Evolutionary conservation across 1,284 basidiomycete species (phyloP).

Genomic region (Malassezia nana): DNA sequence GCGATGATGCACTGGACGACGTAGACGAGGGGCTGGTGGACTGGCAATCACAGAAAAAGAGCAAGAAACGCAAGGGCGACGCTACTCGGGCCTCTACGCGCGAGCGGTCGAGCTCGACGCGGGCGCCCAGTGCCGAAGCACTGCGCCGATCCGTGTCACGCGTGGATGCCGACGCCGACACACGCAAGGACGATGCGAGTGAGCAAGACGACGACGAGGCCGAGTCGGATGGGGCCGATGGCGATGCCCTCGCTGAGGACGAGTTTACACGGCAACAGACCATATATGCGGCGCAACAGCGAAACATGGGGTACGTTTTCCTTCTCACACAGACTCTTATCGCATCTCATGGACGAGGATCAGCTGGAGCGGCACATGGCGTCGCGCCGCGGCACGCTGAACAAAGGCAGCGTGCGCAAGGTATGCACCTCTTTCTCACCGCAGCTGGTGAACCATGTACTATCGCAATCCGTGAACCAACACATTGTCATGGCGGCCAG

Average conservation of each 20-base stretch:
- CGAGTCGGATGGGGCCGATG: conserved; percentile 37
- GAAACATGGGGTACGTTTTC: conserved; percentile 40
- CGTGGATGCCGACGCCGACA: not conserved
- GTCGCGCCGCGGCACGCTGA: conserved; percentile 69
- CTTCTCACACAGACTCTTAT: conserved; percentile 57
- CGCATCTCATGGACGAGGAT: conserved; percentile 70
- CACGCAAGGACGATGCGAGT: conserved; percentile 30
- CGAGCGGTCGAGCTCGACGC: conserved; percentile 2
- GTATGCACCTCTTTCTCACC: conserved; percentile 49
- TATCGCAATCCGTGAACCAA: conserved; percentile 66
- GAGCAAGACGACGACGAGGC: conserved; percentile 23
- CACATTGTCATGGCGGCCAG: conserved; percentile 77
- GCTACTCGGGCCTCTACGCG: not conserved
- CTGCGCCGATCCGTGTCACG: conserved; percentile 13
- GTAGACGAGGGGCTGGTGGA: conserved; percentile 6
- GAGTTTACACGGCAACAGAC: conserved; percentile 37
- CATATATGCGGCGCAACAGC: conserved; percentile 47
- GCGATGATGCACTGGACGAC: not conserved
- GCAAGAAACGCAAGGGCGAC: conserved; percentile 6
- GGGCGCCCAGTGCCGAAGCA: not conserved
- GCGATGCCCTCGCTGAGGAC: conserved; percentile 35
- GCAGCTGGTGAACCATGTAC: conserved; percentile 71
- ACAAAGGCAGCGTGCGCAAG: conserved; percentile 70
- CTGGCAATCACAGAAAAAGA: not conserved
- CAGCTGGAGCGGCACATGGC: conserved; percentile 82